Base-by-base conservation (phyloP, 495 filamentous ascomycete species). In the Lineolata rhizophorae region DNA sequence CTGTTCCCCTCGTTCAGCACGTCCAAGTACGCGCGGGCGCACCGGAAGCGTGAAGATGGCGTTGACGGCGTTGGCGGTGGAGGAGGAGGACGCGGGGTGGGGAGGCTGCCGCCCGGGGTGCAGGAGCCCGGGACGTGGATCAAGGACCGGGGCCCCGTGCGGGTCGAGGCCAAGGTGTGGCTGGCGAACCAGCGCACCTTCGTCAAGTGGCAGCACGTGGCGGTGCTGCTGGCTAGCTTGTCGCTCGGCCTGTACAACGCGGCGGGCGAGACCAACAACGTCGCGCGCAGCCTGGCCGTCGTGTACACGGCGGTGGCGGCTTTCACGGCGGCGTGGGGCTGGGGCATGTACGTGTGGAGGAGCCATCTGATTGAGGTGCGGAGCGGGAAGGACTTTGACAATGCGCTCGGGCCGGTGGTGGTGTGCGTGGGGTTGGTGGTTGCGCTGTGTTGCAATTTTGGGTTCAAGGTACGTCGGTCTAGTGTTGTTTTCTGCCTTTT, bases 131-230 rank as follows among this genome's bases (percentile, higher is more conserved):
- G 64, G 1, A 60, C 63, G 28, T 81, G 84, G 67, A 74, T 97
- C 56, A 97, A 95, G 58, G 85, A 97, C 51, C 61, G 76, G 0
- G 84, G 85, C 0, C 80, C 82, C 1, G 62, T 95, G 20, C 67
- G 77, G 32, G 81, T 97, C 24, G 87, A 97, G 53, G 78, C 79
- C 25, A 97, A 97, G 53, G 85, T 97, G 4, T 97, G 87, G 84
- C 75, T 97, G 20, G 87, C 87, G 30, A 97, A 97, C 49, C 80
- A 97, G 55, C 70, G 87, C 28, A 97, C 87, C 0, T 97, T 92
- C 45, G 69, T 97, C 50, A 93, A 92, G 49, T 97, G 87, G 87
- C 76, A 93, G 51, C 83, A 95, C 47, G 76, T 95, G 40, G 73
- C 68, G 32, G 63, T 97, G 16, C 60, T 95, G 18, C 67, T 95